Evolutionary conservation across 805 yeast species (phyloP), one percentile per base, ranked within the genome.

Genomic region (Ogataea ganodermae): DNA sequence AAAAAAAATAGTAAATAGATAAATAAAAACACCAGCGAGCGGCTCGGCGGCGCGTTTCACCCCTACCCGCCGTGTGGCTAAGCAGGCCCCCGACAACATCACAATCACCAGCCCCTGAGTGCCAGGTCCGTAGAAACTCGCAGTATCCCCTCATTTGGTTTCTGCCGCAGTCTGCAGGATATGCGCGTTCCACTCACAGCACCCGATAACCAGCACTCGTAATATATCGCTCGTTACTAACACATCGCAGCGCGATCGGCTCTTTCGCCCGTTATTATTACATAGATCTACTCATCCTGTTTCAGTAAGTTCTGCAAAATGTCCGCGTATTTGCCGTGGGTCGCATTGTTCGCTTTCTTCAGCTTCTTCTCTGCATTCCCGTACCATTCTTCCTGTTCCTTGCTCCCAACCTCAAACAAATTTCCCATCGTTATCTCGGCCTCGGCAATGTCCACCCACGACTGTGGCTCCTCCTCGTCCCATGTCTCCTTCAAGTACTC

Each of bases 381-480:
- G 63, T 91, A 91, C 42, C 77, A 69, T 4, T 72, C 58, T 50
- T 84, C 87, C 68, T 89, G 96, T 35, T 83, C 86, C 27, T 70
- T 68, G 43, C 84, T 74, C 22, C 84, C 89, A 21, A 79, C 69
- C 7, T 83, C 87, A 50, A 76, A 73, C 42, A 90, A 63, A 57
- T 90, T 91, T 13, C 91, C 97, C 55, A 87, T 69, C 13, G 86
- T 79, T 28, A 92, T 88, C 59, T 80, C 72, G 1, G 96, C 91
- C 65, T 92, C 98, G 1, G 97, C 96, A 38, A 86, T 75, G 59
- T 81, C 79, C 10, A 84, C 96, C 88, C 92, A 86, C 4, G 86
- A 74, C 49, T 83, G 84, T 0, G 96, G 95, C 33, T 85, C 89
- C 38, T 83, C 87, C 16, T 80, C 82, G 42, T 81, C 81, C 62